Conservation (phyloP, 2,329 filamentous ascomycete genomes). For the Dactylellina drechsleri region DNA sequence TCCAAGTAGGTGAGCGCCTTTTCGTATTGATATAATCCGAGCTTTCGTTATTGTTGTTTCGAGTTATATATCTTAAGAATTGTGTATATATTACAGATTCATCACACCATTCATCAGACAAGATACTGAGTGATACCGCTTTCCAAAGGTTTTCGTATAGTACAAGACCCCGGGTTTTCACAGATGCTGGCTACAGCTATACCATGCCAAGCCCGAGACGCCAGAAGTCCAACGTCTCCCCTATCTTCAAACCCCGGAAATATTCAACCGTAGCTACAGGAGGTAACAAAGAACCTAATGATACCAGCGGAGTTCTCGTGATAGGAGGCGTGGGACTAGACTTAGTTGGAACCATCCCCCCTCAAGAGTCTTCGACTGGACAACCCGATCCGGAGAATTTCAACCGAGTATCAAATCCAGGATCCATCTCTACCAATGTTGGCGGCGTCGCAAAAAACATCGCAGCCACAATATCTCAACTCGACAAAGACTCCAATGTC, state of each 20-base stretch:
- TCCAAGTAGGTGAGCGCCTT: conserved; percentile 5
- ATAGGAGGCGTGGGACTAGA: conserved; percentile 47
- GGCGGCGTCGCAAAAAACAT: conserved; percentile 47
- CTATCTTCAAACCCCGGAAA: not conserved
- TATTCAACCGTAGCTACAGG: not conserved
- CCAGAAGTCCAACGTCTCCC: not conserved
- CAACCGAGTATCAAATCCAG: conserved; percentile 21
- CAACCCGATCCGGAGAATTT: too few species aligned
- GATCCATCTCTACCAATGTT: conserved; percentile 11
- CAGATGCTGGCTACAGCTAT: not conserved
- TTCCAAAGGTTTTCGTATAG: too few species aligned
- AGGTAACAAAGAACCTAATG: not conserved
- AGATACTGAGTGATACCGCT: too few species aligned
- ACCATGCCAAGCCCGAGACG: not conserved
- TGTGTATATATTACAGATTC: too few species aligned
- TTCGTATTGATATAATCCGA: not conserved
- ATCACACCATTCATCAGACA: too few species aligned
- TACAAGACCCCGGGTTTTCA: not conserved
- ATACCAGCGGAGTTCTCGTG: conserved; percentile 19
- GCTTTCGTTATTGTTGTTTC: not conserved
- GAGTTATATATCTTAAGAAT: too few species aligned
- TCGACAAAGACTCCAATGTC: not conserved
- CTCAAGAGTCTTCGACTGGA: too few species aligned
- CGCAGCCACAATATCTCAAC: conserved; percentile 36
- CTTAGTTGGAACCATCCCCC: conserved; percentile 2